phyloP scores from a whole-genome alignment of 2,329 filamentous ascomycete species.

The Xylaria sp. region DNA sequence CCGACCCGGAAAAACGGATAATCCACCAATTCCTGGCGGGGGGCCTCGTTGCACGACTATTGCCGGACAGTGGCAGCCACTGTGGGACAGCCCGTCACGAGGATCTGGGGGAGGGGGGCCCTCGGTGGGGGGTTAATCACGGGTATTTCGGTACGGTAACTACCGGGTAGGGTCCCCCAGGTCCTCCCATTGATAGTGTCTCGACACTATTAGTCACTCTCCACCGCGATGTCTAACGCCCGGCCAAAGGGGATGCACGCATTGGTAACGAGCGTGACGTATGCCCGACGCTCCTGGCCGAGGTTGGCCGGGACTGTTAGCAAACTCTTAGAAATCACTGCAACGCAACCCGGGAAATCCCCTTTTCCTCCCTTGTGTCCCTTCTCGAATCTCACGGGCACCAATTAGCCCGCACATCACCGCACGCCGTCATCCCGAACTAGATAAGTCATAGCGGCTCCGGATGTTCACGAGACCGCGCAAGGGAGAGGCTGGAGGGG shows the following conservation, averaged over 20 bases:
- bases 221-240: conserved; percentile 4
- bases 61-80: too few species aligned
- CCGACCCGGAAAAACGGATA: not conserved
- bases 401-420: conserved; percentile 2
- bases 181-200: not conserved
- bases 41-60: too few species aligned
- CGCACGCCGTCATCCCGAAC: conserved; percentile 14
- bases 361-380: conserved; percentile 22
- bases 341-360: conserved; percentile 33
- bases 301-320: conserved; percentile 25
- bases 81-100: too few species aligned
- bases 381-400: not conserved
- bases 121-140: conserved; percentile 2
- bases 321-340: conserved; percentile 1
- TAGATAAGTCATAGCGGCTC: conserved; percentile 1
- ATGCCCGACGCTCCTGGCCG: conserved; percentile 19
- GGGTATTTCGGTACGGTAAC: not conserved
- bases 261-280: conserved; percentile 19
- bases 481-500: not conserved
- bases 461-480: not conserved
- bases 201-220: conserved; percentile 7
- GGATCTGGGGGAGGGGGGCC: not conserved
- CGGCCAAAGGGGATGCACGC: not conserved
- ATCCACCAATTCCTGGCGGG: not conserved
- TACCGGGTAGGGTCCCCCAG: not conserved